These are phyloP conservation scores for Echria macrotheca DNA, from an alignment of 495 filamentous ascomycete genomes.

Conservation along the genomic window DNA sequence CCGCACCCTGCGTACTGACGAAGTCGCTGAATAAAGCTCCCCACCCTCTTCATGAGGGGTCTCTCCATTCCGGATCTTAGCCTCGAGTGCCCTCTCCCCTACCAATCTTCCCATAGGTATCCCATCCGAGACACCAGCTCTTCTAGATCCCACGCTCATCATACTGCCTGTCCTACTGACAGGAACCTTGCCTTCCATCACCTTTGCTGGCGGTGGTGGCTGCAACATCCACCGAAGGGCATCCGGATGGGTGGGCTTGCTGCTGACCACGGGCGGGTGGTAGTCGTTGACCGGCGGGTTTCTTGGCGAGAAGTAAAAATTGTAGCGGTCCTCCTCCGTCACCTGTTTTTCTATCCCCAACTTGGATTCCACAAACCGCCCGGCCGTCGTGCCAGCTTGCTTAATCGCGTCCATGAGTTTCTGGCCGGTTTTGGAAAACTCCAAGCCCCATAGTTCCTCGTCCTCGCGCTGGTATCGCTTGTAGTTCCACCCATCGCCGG, in stretches of 20 bases:
- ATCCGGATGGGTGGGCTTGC: slow-evolving; percentile 56
- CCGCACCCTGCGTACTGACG: slow-evolving; percentile 18
- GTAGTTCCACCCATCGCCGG: slow-evolving; percentile 59
- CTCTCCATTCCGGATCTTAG: slow-evolving; percentile 33
- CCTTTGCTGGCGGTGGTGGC: slow-evolving; percentile 72
- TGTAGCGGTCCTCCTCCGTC: slow-evolving; percentile 39
- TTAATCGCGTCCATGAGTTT: slow-evolving; percentile 47
- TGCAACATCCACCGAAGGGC: slow-evolving; percentile 87
- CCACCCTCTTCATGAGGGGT: slow-evolving; percentile 26
- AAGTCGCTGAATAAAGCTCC: slow-evolving; percentile 13
- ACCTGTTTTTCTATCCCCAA: slow-evolving; percentile 36
- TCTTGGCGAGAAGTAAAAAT: slow-evolving; percentile 58
- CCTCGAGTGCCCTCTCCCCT: slow-evolving; percentile 35
- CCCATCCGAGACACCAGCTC: slow-evolving; percentile 20
- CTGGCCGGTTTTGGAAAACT: slow-evolving; percentile 35
- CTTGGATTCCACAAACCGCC: slow-evolving; percentile 41
- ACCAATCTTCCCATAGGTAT: slow-evolving; percentile 25
- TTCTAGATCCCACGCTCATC: slow-evolving; percentile 28
- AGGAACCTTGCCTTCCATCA: slow-evolving; percentile 78
- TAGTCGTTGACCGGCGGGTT: slow-evolving; percentile 81
- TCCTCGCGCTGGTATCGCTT: slow-evolving; percentile 79
- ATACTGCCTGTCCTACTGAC: slow-evolving; percentile 46
- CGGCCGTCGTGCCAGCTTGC: slow-evolving; percentile 46
- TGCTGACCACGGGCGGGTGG: slow-evolving; percentile 80
- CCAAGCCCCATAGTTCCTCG: slow-evolving; percentile 70